Evolutionary conservation across 2,329 filamentous ascomycete species (phyloP).

Genomic region (Neophaeococcomyces aloes): DNA sequence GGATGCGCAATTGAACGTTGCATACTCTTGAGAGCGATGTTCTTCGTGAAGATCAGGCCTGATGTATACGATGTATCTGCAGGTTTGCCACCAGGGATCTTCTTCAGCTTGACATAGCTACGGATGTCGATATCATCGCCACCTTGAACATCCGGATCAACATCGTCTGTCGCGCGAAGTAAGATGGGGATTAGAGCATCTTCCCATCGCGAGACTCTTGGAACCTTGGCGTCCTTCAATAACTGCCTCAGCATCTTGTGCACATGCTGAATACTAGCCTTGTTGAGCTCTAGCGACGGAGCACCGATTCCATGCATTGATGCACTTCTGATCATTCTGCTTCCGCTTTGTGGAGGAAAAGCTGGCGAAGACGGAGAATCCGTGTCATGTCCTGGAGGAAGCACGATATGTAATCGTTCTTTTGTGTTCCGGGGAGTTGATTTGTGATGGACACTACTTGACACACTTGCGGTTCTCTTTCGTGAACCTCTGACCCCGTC

Average conservation of each 20-base stretch:
- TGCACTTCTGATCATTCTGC: constrained; percentile 61
- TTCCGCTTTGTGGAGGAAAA: constrained; percentile 23
- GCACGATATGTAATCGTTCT: constrained; percentile 41
- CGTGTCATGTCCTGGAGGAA: constrained; percentile 30
- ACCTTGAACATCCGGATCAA: constrained; percentile 79
- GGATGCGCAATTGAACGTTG: constrained; percentile 72
- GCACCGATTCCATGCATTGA: constrained; percentile 67
- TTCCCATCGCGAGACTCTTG: constrained; percentile 70
- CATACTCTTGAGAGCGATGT: constrained; percentile 94
- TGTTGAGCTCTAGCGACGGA: constrained; percentile 73
- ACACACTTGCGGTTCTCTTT: constrained; percentile 72
- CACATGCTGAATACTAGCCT: constrained; percentile 79
- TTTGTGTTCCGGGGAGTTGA: constrained; percentile 59
- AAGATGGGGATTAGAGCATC: constrained; percentile 83
- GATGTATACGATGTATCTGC: constrained; percentile 94
- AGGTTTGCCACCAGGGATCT: constrained; percentile 80
- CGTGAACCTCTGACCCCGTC: constrained; percentile 55
- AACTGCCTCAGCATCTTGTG: constrained; percentile 75
- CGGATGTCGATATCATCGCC: constrained; percentile 95
- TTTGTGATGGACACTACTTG: constrained; percentile 61
- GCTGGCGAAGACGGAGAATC: constrained; percentile 36
- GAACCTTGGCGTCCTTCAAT: constrained; percentile 63
- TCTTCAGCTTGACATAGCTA: constrained; percentile 95
- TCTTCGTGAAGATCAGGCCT: constrained; percentile 94
- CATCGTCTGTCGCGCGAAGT: constrained; percentile 82